Base-by-base conservation (phyloP, 2,329 filamentous ascomycete genomes). In the Cordyceps pruinosa region DNA sequence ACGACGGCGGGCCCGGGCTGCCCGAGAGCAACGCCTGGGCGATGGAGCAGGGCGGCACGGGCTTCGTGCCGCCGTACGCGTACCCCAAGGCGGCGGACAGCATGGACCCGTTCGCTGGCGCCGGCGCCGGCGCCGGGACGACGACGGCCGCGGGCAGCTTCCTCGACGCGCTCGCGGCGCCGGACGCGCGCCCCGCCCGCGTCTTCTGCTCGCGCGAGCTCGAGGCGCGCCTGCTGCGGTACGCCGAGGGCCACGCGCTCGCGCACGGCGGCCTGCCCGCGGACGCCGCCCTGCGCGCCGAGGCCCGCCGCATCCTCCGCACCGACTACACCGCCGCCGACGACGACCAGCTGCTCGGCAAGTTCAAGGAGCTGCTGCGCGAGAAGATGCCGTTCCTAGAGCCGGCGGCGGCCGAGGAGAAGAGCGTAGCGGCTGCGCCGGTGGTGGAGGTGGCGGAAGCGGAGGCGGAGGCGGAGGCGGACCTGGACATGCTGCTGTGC, bases 121-220 rank as follows among this genome's bases (percentile, higher is more conserved):
- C n/a, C n/a, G n/a, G n/a, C n/a, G n/a, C n/a, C n/a, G n/a, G n/a
- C n/a, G n/a, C n/a, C n/a, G n/a, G n/a, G n/a, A n/a, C n/a, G n/a
- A n/a, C 45, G 9, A 65, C 68, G 2, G 75, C 77, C 2, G 76
- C 76, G 1, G 78, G 78, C 67, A 75, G 75, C 51, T 83, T 75
- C 62, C 62, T 81, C 34, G 71, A 75, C 60, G 71, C 70, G 2
- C 69, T 82, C 35, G 68, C 71, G 1, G 72, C 69, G 9, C 72
- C 75, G 6, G 76, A 75, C 58, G 69, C 72, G 15, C 73, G 75
- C 10, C 79, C 78, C 0, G 77, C 79, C 0, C 67, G 68, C 9
- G 73, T 85, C 0, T 85, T 86, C 65, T 84, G 80, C 67, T 82
- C 78, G 19, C 72, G 79, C 7, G 80, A 84, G 63, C 73, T 86